A percentile compares a stretch with the other conserved stretches of the same genome.
These are phyloP conservation scores for Candida dubliniensis DNA, from an alignment of 1,139 yeast species.

Conservation along the genomic window DNA sequence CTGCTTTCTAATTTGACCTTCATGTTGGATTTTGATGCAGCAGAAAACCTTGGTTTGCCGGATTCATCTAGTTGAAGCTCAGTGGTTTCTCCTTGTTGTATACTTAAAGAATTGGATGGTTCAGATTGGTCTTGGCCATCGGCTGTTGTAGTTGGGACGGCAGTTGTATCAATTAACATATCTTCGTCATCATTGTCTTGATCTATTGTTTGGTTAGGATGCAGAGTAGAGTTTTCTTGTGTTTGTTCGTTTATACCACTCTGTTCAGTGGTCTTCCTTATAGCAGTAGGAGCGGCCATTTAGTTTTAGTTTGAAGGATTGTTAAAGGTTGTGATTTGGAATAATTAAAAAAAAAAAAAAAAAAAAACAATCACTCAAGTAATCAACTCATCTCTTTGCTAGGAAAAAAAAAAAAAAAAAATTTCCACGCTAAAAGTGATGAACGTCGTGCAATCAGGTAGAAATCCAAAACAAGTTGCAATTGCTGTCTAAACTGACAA, in stretches of 20 bases:
- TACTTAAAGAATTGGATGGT: slow-evolving; percentile 10
- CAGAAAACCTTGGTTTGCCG: slow-evolving; percentile 86
- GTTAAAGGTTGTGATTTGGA: background rate
- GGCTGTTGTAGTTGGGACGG: slow-evolving; percentile 28
- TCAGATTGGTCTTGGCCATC: slow-evolving; percentile 17
- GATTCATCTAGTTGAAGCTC: slow-evolving; percentile 77
- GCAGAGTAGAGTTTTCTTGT: slow-evolving; percentile 2
- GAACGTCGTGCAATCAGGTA: too few species aligned
- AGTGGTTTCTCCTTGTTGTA: slow-evolving; percentile 32
- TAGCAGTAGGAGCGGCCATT: slow-evolving; percentile 80
- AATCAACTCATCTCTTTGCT: slow-evolving; percentile 1
- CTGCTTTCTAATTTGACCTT: slow-evolving; percentile 81
- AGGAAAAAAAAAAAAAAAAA: too few species aligned
- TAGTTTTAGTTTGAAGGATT: background rate
- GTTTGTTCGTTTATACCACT: slow-evolving; percentile 1
- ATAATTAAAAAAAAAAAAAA: too few species aligned
- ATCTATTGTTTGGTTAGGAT: slow-evolving; percentile 7
- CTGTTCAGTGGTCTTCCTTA: slow-evolving; percentile 23
- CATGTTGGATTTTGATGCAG: slow-evolving; percentile 66
- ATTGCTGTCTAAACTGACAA: too few species aligned
- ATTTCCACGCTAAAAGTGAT: too few species aligned
- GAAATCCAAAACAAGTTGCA: too few species aligned
- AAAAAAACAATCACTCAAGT: background rate
- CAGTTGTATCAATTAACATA: slow-evolving; percentile 64
- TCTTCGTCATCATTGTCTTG: slow-evolving; percentile 51